Conservation (phyloP, 805 yeast genomes). For the Komagataella mondaviorum region DNA sequence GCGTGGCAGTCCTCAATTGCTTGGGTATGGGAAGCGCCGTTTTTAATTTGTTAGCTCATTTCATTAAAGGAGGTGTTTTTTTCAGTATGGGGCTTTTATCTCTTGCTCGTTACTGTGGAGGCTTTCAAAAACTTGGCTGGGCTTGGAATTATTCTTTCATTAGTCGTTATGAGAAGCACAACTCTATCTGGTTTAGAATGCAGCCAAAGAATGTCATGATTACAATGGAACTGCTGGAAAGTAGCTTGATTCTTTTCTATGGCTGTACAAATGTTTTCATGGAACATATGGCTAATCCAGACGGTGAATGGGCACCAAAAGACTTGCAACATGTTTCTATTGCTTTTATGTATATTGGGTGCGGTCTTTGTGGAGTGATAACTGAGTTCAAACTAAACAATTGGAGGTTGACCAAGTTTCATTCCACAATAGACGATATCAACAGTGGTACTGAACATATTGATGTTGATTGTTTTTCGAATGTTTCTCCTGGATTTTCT, state of each 20-base stretch:
- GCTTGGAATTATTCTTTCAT: slow-evolving; percentile 62
- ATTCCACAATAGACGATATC: slow-evolving; percentile 3
- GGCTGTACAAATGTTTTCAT: slow-evolving; percentile 83
- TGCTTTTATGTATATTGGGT: slow-evolving; percentile 84
- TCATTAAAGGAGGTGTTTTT: slow-evolving; percentile 92
- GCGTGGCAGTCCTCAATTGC: slow-evolving; percentile 51
- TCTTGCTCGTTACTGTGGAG: slow-evolving; percentile 83
- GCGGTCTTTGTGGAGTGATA: slow-evolving; percentile 83
- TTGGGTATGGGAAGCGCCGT: slow-evolving; percentile 57
- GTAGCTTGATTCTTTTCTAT: slow-evolving; percentile 68
- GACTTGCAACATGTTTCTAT: slow-evolving; percentile 85
- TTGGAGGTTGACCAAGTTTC: slow-evolving; percentile 35
- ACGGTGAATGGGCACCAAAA: slow-evolving; percentile 80
- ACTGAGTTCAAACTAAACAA: slow-evolving; percentile 51
- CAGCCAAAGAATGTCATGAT: slow-evolving; percentile 33
- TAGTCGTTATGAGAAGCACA: slow-evolving; percentile 10
- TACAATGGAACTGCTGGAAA: slow-evolving; percentile 80
- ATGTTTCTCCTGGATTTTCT: slow-evolving; percentile 58
- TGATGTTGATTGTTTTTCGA: slow-evolving; percentile 7
- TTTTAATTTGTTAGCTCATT: slow-evolving; percentile 83
- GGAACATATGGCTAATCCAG: slow-evolving; percentile 73
- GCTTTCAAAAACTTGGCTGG: slow-evolving; percentile 63
- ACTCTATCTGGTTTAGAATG: slow-evolving; percentile 19
- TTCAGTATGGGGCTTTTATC: slow-evolving; percentile 62
- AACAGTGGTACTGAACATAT: slow-evolving; percentile 7